Conservation (phyloP, 2,329 filamentous ascomycete species). For the Metarhizium sp. region DNA sequence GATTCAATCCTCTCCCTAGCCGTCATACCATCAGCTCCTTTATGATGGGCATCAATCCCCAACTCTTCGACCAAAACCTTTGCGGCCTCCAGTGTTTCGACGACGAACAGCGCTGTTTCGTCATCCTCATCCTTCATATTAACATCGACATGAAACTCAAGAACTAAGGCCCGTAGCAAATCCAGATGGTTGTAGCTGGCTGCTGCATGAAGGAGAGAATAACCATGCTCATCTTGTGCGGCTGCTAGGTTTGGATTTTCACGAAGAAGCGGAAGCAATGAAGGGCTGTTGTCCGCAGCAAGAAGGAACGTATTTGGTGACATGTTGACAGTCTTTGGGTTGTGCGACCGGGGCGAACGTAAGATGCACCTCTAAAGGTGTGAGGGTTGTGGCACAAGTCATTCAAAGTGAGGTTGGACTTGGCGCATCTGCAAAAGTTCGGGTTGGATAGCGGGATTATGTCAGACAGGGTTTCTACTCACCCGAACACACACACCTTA, state of each 20-base stretch:
- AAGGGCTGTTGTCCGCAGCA: constrained; percentile 71
- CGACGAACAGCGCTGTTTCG: constrained; percentile 92
- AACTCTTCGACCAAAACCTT: constrained; percentile 76
- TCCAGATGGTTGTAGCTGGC: constrained; percentile 84
- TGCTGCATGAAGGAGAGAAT: constrained; percentile 87
- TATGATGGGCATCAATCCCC: constrained; percentile 53
- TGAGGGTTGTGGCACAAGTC: too few relatives aligned
- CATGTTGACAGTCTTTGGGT: neutral
- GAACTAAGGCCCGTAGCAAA: constrained; percentile 66
- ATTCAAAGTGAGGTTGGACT: neutral
- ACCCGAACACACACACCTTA: too few relatives aligned
- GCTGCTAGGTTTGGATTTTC: constrained; percentile 68
- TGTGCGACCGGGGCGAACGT: neutral
- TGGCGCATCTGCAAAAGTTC: neutral
- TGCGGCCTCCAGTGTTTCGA: constrained; percentile 72
- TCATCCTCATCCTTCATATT: constrained; percentile 83
- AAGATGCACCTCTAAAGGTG: neutral
- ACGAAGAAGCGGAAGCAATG: constrained; percentile 65
- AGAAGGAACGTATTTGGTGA: constrained; percentile 58
- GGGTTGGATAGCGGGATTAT: neutral
- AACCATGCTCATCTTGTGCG: constrained; percentile 81
- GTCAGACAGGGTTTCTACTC: neutral
- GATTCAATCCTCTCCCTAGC: constrained; percentile 71
- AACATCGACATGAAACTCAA: constrained; percentile 67
- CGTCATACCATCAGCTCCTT: constrained; percentile 67